These are phyloP conservation scores for Hypoxylon lienhwacheense DNA, from an alignment of 495 filamentous ascomycete genomes.

Conservation along the genomic window DNA sequence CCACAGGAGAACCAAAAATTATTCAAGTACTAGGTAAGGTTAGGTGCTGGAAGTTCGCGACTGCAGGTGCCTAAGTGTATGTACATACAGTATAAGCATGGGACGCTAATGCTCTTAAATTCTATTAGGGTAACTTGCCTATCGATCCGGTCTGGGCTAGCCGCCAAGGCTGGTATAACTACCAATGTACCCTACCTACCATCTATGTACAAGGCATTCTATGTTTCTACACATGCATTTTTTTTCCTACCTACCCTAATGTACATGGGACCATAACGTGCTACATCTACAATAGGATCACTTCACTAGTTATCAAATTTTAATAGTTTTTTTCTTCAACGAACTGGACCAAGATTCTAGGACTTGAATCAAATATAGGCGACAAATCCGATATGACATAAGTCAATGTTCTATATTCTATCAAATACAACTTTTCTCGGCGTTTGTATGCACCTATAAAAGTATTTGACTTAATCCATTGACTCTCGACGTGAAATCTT, in stretches of 20 bases:
- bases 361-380: constrained; percentile 7
- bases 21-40: constrained; percentile 1
- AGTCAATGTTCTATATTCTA: too few species aligned
- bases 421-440: too few species aligned
- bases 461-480: neutral
- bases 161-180: constrained; percentile 10
- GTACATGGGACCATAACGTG: constrained; percentile 5
- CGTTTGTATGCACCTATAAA: too few species aligned
- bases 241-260: constrained; percentile 8
- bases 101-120: constrained; percentile 21
- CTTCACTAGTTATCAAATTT: constrained; percentile 11
- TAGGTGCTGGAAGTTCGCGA: constrained; percentile 8
- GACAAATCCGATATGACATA: constrained; percentile 32
- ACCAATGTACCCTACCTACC: neutral
- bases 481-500: too few species aligned
- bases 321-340: too few species aligned
- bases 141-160: constrained; percentile 27
- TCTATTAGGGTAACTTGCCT: constrained; percentile 14
- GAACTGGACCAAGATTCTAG: constrained; percentile 23
- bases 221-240: neutral
- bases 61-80: too few species aligned
- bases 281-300: constrained; percentile 7
- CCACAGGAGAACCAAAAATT: constrained; percentile 17
- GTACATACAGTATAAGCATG: too few species aligned
- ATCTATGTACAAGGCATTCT: neutral